A percentile compares a stretch with the other conserved stretches of the same genome.
These are phyloP conservation scores for Allium sativum DNA, from an alignment of 106 monocot species.

Conservation along the genomic window DNA sequence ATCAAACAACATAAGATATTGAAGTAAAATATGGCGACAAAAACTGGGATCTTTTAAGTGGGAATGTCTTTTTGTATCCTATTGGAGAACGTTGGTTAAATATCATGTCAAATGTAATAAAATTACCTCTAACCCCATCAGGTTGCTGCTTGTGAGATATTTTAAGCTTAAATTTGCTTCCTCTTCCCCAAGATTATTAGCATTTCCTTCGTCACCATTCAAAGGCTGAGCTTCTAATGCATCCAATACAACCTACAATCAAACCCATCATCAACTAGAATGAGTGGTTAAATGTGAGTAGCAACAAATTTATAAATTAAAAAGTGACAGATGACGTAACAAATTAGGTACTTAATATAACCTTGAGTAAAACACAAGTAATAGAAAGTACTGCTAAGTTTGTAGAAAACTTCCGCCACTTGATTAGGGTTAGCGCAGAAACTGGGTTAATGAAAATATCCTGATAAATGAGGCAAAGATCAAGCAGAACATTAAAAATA, in stretches of 20 bases:
- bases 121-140: slow-evolving; percentile 99
- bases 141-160: slow-evolving; percentile 95
- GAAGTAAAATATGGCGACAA: slow-evolving; percentile 91
- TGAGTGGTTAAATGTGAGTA: background rate
- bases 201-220: slow-evolving; percentile 86
- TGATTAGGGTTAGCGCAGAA: slow-evolving; percentile 39
- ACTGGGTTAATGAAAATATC: slow-evolving; percentile 80
- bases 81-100: no score
- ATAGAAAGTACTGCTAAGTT: slow-evolving; percentile 44
- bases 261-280: slow-evolving; percentile 2
- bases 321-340: background rate
- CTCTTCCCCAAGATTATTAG: slow-evolving; percentile 73
- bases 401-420: slow-evolving; percentile 89
- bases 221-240: slow-evolving; percentile 97
- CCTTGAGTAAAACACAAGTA: no score
- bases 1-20: slow-evolving; percentile 94
- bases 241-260: slow-evolving; percentile 77
- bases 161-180: slow-evolving; percentile 86
- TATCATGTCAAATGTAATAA: no score
- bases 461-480: no score
- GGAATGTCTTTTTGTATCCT: no score
- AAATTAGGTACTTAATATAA: background rate
- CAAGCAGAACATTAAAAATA: no score
- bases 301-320: background rate
- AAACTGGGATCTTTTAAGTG: slow-evolving; percentile 96